Evolutionary conservation across 2,329 filamentous ascomycete species (phyloP).

Genomic region (Fusarium pseudoanthophilum): DNA sequence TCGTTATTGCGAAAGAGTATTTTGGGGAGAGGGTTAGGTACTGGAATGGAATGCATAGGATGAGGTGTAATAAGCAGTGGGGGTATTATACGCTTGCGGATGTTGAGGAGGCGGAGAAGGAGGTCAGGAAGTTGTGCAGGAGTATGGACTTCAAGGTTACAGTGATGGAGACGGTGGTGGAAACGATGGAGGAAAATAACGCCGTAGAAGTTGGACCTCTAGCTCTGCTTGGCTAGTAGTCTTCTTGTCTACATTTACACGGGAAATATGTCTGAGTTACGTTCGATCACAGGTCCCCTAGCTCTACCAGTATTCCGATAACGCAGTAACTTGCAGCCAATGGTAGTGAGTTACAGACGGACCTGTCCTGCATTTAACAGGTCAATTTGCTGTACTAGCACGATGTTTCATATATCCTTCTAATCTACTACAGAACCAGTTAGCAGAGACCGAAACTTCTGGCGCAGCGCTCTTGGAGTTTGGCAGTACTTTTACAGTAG

Average conservation of each 20-base stretch:
- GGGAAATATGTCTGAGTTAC: neutral
- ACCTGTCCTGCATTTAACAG: accelerated
- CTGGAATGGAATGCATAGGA: neutral
- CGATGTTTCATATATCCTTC: no score
- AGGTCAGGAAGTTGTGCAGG: neutral
- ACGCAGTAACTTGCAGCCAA: accelerated
- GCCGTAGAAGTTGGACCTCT: neutral
- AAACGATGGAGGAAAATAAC: neutral
- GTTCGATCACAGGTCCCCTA: neutral
- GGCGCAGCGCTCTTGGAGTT: no score
- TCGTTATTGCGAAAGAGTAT: neutral
- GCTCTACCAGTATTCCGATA: accelerated
- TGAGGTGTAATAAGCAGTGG: neutral
- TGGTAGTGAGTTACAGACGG: neutral
- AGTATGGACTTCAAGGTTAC: accelerated
- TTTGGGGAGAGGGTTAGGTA: neutral
- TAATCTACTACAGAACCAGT: accelerated
- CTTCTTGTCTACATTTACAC: no score
- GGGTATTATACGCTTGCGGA: neutral
- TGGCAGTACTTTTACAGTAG: no score
- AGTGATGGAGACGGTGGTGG: neutral
- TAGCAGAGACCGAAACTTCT: no score
- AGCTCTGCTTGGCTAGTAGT: neutral
- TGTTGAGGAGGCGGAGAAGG: neutral
- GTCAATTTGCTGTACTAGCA: no score